Conservation (phyloP, 805 yeast species). For the Debaryomyces prosopidis region DNA sequence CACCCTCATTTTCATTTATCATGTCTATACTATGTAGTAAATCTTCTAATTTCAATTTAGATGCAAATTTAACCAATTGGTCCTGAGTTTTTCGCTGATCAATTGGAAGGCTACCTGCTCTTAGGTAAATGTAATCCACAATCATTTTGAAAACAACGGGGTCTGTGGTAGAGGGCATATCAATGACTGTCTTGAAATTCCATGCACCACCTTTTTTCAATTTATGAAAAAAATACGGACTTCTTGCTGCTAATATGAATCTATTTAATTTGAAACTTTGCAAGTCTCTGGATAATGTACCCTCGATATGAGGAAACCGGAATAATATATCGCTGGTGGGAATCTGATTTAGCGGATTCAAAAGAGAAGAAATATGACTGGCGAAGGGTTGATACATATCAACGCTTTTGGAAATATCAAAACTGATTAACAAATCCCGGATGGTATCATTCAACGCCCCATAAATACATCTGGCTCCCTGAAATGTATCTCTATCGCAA, state of each 20-base stretch:
- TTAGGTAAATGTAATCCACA: constrained; percentile 31
- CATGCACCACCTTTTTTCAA: constrained; percentile 22
- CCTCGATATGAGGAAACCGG: constrained; percentile 19
- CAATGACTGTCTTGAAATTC: constrained; percentile 15
- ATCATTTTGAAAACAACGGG: constrained; percentile 21
- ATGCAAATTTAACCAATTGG: constrained; percentile 30
- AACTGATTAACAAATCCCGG: constrained; percentile 54
- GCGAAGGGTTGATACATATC: constrained; percentile 74
- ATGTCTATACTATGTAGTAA: constrained; percentile 35
- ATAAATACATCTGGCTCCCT: constrained; percentile 73
- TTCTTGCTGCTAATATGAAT: constrained; percentile 37
- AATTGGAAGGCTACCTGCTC: constrained; percentile 29
- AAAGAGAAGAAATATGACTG: constrained; percentile 58
- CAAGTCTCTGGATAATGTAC: constrained; percentile 9
- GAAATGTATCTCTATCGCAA: constrained; percentile 79
- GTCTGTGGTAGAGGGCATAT: constrained; percentile 15
- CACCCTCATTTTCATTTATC: constrained; percentile 19
- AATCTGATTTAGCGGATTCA: constrained; percentile 22
- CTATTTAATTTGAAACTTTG: constrained; percentile 23
- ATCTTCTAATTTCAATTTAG: constrained; percentile 31
- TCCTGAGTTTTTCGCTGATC: constrained; percentile 15
- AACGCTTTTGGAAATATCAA: constrained; percentile 67
- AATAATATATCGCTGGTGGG: constrained; percentile 33
- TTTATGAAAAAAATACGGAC: constrained; percentile 22
- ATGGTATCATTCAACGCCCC: constrained; percentile 75